phyloP scores from a whole-genome alignment of 2,329 filamentous ascomycete genomes.

The Verticillium albo-atrum region DNA sequence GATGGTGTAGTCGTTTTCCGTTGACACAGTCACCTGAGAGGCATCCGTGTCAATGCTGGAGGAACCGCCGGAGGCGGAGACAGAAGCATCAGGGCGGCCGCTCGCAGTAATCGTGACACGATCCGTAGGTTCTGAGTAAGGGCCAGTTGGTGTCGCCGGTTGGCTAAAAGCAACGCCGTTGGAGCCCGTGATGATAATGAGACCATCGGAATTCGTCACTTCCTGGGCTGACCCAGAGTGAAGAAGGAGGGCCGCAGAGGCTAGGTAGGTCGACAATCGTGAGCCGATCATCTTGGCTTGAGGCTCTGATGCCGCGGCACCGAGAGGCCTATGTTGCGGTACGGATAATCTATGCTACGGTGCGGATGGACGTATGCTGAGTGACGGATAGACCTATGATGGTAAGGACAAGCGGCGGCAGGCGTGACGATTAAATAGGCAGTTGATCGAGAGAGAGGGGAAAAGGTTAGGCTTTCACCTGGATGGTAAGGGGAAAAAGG shows the following conservation, averaged over 20 bases:
- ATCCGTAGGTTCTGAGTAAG: conserved; percentile 39
- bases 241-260: neutral
- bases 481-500: too few species aligned
- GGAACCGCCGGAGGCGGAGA: neutral
- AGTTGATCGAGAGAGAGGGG: too few species aligned
- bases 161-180: conserved; percentile 19
- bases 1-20: conserved; percentile 29
- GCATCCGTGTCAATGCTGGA: conserved; percentile 19
- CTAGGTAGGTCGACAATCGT: neutral
- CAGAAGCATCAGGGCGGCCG: conserved; percentile 3
- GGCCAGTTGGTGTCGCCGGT: conserved; percentile 34
- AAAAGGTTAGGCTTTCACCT: too few species aligned
- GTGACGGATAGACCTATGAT: too few species aligned
- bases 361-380: too few species aligned
- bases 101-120: conserved; percentile 35
- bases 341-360: too few species aligned
- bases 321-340: too few species aligned
- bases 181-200: neutral
- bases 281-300: neutral
- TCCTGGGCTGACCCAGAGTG: neutral
- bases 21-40: conserved; percentile 23
- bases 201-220: neutral
- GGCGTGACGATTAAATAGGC: too few species aligned
- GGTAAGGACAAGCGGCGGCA: too few species aligned
- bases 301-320: too few species aligned